A percentile compares a stretch with the other conserved stretches of the same genome.
These are phyloP conservation scores for Wickerhamomyces sp. DNA, from an alignment of 1,139 yeast species.

Conservation along the genomic window DNA sequence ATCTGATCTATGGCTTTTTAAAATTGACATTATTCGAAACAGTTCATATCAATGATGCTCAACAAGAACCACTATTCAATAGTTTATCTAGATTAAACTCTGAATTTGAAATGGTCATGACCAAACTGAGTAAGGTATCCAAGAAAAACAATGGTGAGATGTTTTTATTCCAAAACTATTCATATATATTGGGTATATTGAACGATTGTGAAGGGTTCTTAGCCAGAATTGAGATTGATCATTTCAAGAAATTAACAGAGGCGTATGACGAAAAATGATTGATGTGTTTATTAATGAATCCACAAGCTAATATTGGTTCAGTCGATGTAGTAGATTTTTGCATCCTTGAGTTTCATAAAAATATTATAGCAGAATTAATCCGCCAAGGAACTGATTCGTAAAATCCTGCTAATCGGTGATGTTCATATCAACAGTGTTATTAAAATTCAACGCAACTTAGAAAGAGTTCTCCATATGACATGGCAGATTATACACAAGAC, in stretches of 20 bases:
- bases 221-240: constrained; percentile 53
- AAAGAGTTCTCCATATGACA: no score
- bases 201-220: constrained; percentile 45
- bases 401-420: no score
- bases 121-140: constrained; percentile 55
- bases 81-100: constrained; percentile 66
- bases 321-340: no score
- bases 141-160: constrained; percentile 48
- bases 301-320: no score
- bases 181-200: constrained; percentile 45
- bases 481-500: no score
- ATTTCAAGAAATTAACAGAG: constrained; percentile 37
- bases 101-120: constrained; percentile 74
- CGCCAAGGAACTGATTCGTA: no score
- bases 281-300: neutral
- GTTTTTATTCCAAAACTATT: constrained; percentile 75
- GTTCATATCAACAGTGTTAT: no score
- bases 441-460: no score
- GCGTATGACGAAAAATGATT: neutral
- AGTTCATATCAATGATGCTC: constrained; percentile 23
- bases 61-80: constrained; percentile 66
- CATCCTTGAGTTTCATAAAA: no score
- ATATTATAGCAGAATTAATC: no score
- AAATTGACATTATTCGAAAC: constrained; percentile 41
- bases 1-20: constrained; percentile 66